Percentiles rank a stretch among this genome's conserved stretches.
phyloP scores from a whole-genome alignment of 2,329 filamentous ascomycete genomes.

The Stylonectria norvegica region DNA sequence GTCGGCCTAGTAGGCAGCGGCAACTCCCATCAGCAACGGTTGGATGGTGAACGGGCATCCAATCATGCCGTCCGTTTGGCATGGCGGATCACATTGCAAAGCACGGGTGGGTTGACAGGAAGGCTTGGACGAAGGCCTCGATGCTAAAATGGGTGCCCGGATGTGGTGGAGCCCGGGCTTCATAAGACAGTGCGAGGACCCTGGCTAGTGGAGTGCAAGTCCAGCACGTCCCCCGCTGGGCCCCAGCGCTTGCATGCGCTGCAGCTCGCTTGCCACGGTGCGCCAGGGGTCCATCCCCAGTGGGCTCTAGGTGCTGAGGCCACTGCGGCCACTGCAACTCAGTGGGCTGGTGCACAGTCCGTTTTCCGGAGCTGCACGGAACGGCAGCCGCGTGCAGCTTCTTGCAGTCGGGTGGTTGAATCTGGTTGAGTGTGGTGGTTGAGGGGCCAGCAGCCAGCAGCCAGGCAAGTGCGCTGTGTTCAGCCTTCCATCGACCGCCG shows the following conservation, averaged over 20 bases:
- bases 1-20: not conserved
- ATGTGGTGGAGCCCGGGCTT: not conserved
- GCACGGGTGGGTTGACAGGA: too few species aligned
- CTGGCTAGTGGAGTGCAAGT: constrained; percentile 1
- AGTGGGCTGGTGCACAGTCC: constrained; percentile 14
- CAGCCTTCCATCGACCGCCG: constrained; percentile 12
- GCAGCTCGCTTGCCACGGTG: constrained; percentile 20
- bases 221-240: constrained; percentile 6
- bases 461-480: too few species aligned
- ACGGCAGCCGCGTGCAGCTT: constrained; percentile 7
- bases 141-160: not conserved
- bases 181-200: constrained; percentile 7
- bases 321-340: constrained; percentile 6
- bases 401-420: too few species aligned
- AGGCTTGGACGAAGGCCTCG: not conserved
- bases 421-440: too few species aligned
- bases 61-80: too few species aligned
- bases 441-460: too few species aligned
- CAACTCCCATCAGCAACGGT: constrained; percentile 1
- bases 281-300: constrained; percentile 6
- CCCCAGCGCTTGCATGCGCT: constrained; percentile 20
- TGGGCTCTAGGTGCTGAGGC: constrained; percentile 7
- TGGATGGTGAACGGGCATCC: too few species aligned
- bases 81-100: too few species aligned
- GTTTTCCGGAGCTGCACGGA: constrained; percentile 9